These are phyloP conservation scores for Emergomyces pasteurianus DNA, from an alignment of 2,329 filamentous ascomycete genomes.

Conservation along the genomic window DNA sequence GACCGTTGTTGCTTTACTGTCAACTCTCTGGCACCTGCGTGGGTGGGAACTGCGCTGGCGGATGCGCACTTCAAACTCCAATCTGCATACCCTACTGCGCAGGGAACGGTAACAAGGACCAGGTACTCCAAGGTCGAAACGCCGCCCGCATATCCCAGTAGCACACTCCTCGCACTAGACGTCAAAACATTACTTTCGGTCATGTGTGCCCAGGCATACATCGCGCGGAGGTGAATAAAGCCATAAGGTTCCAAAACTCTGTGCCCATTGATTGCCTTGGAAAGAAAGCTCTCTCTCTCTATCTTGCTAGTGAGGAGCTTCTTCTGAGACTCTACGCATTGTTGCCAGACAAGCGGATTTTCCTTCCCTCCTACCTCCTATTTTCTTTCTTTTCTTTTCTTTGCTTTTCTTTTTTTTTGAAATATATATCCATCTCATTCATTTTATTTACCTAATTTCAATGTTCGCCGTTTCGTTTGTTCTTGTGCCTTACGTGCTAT, in stretches of 20 bases:
- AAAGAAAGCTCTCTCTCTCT: not conserved
- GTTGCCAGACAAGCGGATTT: not conserved
- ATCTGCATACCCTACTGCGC: not conserved
- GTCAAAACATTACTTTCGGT: slow-evolving; percentile 14
- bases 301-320: slow-evolving; percentile 1
- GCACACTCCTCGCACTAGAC: not conserved
- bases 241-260: not conserved
- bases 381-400: not conserved
- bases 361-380: not conserved
- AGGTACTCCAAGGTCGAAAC: slow-evolving; percentile 1
- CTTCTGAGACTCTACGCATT: not conserved
- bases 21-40: not conserved
- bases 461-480: not conserved
- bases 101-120: slow-evolving; percentile 4
- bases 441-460: not conserved
- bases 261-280: slow-evolving; percentile 8
- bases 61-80: slow-evolving; percentile 1
- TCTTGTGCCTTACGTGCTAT: not conserved
- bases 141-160: not conserved
- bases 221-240: slow-evolving; percentile 2
- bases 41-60: not conserved
- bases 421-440: not conserved
- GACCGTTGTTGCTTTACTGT: slow-evolving; percentile 2
- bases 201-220: slow-evolving; percentile 22
- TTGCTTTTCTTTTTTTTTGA: not conserved